Evolutionary conservation across 257 asterid genomes (phyloP), one percentile per base, ranked within the genome.

Genomic region (Penstemon newberryi): DNA sequence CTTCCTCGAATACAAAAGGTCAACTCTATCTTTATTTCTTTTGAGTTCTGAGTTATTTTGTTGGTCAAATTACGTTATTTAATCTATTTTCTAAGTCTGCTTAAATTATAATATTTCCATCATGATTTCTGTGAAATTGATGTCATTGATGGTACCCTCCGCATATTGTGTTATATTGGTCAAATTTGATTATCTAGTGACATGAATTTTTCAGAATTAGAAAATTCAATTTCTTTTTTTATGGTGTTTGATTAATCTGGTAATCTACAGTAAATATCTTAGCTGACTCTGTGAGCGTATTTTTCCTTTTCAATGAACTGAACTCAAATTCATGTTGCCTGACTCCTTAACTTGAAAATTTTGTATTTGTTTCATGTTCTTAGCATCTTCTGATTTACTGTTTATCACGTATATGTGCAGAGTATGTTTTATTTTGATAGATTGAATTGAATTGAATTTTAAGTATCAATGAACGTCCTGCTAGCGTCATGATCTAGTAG

Each of bases 1-100:
- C 47, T 62, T 43, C 42, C 66, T 19, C 39, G 15, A 56, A 40
- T 45, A 43, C 51, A 18, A 36, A 6, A 45, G 76, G 70, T 71
- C 7, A 38, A 6, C 45, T 50, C 47, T 44, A 64, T 53, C 60
- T 51, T 33, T 41, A 56, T 18, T 45, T 12, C 44, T 39, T 18
- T 51, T 39, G 12, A 10, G 25, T 8, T 2, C 9, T 38, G n/a
- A 4, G 4, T 12, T 8, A 4, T n/a, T 13, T 56, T 42, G 8
- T 25, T 44, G 18, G 2, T 64, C 33, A 9, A 8, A 37, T 39
- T 53, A 7, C 18, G 41, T 2, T 33, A 7, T 51, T 42, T 38
- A 37, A 19, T 61, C 53, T 53, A 56, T 1, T 40, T 41, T 8
- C 8, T 40, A 7, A 53, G 50, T 50, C 56, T 25, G 25, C 10